Percentiles rank a stretch among this genome's conserved stretches.
phyloP scores from a whole-genome alignment of 306 rosid species.

The Arachis stenosperma region DNA sequence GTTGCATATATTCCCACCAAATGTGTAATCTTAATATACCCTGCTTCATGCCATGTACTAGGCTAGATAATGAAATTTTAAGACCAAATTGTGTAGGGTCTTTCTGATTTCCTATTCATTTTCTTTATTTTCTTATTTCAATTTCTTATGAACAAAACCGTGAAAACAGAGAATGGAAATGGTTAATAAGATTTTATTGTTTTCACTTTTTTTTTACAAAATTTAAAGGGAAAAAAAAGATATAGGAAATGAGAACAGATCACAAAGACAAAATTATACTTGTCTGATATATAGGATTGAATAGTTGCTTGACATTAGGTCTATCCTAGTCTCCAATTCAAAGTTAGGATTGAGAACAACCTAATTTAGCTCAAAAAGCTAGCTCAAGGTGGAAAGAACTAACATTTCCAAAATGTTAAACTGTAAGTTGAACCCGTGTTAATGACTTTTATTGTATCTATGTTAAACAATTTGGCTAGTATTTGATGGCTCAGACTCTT shows the following conservation, averaged over 20 bases:
- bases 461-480: not conserved
- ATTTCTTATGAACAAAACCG: too few species aligned
- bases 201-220: too few species aligned
- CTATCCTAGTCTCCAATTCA: not conserved
- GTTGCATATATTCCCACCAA: not conserved
- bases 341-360: not conserved
- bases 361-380: not conserved
- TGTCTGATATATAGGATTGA: not conserved
- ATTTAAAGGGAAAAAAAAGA: too few species aligned
- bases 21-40: not conserved
- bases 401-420: not conserved
- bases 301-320: not conserved
- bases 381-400: not conserved
- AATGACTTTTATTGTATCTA: not conserved
- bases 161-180: too few species aligned
- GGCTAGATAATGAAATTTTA: not conserved
- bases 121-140: too few species aligned
- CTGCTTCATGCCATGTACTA: not conserved
- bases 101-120: too few species aligned
- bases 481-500: not conserved
- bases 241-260: too few species aligned
- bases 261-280: too few species aligned
- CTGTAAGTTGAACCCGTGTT: not conserved
- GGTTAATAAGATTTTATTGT: too few species aligned
- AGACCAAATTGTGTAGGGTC: not conserved